Percentiles rank a stretch among this genome's conserved stretches.
These are phyloP conservation scores for Didymella arachidicola DNA, from an alignment of 2,329 filamentous ascomycete genomes.

Conservation along the genomic window DNA sequence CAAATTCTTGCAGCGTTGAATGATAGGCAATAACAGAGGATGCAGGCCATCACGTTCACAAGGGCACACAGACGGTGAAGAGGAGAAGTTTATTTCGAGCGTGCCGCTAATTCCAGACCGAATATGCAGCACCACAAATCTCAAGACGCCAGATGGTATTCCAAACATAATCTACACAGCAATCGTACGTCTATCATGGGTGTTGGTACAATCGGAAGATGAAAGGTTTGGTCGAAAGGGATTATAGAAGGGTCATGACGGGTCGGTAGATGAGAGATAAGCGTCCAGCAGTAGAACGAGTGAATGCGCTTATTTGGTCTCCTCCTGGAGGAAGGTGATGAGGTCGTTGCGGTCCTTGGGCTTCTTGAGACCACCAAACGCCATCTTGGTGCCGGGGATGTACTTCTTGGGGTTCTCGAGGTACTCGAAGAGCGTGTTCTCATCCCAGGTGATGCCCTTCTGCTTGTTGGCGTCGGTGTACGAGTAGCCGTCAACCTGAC, in stretches of 20 bases:
- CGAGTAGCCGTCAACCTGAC: conserved; percentile 87
- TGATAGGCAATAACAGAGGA: no score
- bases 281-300: conserved; percentile 27
- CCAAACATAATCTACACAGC: conserved; percentile 49
- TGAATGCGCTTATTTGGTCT: conserved; percentile 68
- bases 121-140: conserved; percentile 46
- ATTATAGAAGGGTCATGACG: conserved; percentile 41
- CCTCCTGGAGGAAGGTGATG: conserved; percentile 81
- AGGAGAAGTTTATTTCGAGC: conserved; percentile 49
- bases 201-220: conserved; percentile 48
- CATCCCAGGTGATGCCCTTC: conserved; percentile 89
- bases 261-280: conserved; percentile 31
- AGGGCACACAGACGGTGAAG: conserved; percentile 29
- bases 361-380: conserved; percentile 99
- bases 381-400: conserved; percentile 99
- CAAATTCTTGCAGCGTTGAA: conserved; percentile 1
- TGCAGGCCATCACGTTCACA: no score
- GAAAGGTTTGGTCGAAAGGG: conserved; percentile 32
- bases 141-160: conserved; percentile 45
- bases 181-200: conserved; percentile 52
- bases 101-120: conserved; percentile 47
- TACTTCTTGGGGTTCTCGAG: conserved; percentile 99
- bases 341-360: conserved; percentile 98
- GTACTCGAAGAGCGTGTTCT: conserved; percentile 91
- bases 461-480: conserved; percentile 99